These are phyloP conservation scores for Citropsis articulata DNA, from an alignment of 345 rosid species.

Conservation along the genomic window DNA sequence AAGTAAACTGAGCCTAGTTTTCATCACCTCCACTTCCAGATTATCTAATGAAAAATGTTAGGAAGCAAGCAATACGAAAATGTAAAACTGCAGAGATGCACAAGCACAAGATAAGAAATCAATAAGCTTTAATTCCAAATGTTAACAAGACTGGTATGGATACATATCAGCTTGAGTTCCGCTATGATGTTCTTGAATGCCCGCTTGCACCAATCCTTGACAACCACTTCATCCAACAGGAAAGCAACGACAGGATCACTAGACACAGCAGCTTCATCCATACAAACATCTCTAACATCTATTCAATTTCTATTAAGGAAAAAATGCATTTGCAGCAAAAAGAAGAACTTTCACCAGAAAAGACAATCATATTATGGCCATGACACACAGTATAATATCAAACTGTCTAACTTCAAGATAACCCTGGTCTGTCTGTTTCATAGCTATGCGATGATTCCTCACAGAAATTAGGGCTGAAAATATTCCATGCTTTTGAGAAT, in stretches of 20 bases:
- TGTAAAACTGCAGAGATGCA: slow-evolving; percentile 10
- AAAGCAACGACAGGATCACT: slow-evolving; percentile 91
- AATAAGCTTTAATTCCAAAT: slow-evolving; percentile 1
- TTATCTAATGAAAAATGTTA: slow-evolving; percentile 56
- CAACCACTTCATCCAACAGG: slow-evolving; percentile 98
- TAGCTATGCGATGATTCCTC: not conserved
- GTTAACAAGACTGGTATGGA: slow-evolving; percentile 42
- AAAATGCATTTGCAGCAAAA: slow-evolving; percentile 12
- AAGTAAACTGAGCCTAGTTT: slow-evolving; percentile 48
- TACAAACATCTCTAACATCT: slow-evolving; percentile 94
- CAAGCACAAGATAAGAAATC: not conserved
- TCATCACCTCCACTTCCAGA: slow-evolving; percentile 59
- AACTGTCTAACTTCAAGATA: slow-evolving; percentile 1
- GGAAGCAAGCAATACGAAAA: slow-evolving; percentile 19
- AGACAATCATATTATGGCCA: not conserved
- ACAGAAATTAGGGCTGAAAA: not conserved
- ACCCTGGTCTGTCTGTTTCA: not conserved
- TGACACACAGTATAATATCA: not conserved
- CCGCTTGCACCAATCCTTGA: slow-evolving; percentile 97
- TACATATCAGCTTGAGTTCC: slow-evolving; percentile 79
- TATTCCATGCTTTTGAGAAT: not conserved
- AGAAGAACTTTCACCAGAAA: slow-evolving; percentile 3
- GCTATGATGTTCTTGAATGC: slow-evolving; percentile 52
- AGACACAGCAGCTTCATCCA: slow-evolving; percentile 98
- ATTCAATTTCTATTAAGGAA: slow-evolving; percentile 51